Evolutionary conservation across 225 moss, liverwort and hornwort species (phyloP).

Genomic region (Lunularia cruciata): DNA sequence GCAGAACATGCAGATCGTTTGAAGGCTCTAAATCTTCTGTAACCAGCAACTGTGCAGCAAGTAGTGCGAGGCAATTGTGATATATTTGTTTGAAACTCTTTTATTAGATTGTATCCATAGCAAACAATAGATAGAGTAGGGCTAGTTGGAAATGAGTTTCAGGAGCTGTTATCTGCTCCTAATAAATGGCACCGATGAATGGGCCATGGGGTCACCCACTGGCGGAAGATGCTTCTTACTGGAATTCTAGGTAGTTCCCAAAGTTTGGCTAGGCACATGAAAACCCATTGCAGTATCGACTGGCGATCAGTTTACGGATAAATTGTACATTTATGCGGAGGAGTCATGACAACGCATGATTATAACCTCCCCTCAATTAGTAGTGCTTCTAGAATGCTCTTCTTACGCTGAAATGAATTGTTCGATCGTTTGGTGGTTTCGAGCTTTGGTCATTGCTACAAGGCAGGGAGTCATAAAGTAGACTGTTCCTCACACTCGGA

Average conservation of each 20-base stretch:
- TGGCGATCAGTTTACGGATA: constrained; percentile 6
- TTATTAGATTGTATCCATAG: constrained; percentile 17
- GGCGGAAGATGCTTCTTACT: background rate
- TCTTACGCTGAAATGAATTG: too few species aligned
- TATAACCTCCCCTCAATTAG: constrained; percentile 8
- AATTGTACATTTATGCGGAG: constrained; percentile 22
- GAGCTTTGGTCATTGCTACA: too few species aligned
- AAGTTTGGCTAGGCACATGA: background rate
- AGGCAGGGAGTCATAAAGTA: too few species aligned
- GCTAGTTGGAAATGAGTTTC: constrained; percentile 7
- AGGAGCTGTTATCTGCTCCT: constrained; percentile 3
- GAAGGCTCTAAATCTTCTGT: constrained; percentile 26
- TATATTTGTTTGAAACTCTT: constrained; percentile 1
- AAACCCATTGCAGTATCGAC: background rate
- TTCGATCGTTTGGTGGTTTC: too few species aligned
- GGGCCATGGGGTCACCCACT: background rate
- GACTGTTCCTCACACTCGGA: too few species aligned
- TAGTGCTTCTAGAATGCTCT: background rate
- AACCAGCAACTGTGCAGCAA: constrained; percentile 15
- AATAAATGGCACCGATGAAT: background rate
- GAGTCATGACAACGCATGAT: constrained; percentile 9
- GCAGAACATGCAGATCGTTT: constrained; percentile 31
- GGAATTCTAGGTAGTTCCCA: background rate
- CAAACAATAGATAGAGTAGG: constrained; percentile 9
- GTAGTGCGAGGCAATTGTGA: constrained; percentile 18